Evolutionary conservation across 106 monocot genomes (phyloP).

Genomic region (Dioscorea zingiberensis): DNA sequence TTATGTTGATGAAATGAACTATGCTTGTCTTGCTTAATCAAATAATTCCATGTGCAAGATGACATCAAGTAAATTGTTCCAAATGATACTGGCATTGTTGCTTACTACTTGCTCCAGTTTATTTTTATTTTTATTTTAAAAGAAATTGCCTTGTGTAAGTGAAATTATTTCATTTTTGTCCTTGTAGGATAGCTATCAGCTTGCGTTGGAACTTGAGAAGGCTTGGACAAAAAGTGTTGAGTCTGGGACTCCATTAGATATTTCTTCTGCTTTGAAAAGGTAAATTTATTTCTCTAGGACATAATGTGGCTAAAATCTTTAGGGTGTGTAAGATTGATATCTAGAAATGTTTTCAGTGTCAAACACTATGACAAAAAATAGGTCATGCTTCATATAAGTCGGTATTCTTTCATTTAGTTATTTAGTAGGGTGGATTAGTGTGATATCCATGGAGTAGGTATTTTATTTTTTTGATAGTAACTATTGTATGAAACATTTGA

Average conservation of each 20-base stretch:
- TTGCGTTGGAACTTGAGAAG: constrained; percentile 90
- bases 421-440: neutral
- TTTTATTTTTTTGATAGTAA: neutral
- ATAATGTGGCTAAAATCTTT: neutral
- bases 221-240: constrained; percentile 53
- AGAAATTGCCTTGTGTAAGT: too few relatives aligned
- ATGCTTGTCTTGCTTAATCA: too few relatives aligned
- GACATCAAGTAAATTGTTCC: too few relatives aligned
- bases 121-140: too few relatives aligned
- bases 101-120: too few relatives aligned
- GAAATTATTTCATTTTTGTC: neutral
- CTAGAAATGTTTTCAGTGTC: too few relatives aligned
- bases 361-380: too few relatives aligned
- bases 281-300: constrained; percentile 18
- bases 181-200: constrained; percentile 91
- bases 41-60: too few relatives aligned
- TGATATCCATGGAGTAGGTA: neutral
- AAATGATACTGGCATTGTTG: too few relatives aligned
- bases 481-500: neutral
- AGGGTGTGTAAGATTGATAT: too few relatives aligned
- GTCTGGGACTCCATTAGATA: constrained; percentile 53
- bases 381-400: too few relatives aligned
- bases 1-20: neutral
- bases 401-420: neutral
- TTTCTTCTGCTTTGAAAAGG: constrained; percentile 70